Evolutionary conservation across 2,329 filamentous ascomycete species (phyloP), one percentile per base, ranked within the genome.

Genomic region (Fusarium odoratissimum): DNA sequence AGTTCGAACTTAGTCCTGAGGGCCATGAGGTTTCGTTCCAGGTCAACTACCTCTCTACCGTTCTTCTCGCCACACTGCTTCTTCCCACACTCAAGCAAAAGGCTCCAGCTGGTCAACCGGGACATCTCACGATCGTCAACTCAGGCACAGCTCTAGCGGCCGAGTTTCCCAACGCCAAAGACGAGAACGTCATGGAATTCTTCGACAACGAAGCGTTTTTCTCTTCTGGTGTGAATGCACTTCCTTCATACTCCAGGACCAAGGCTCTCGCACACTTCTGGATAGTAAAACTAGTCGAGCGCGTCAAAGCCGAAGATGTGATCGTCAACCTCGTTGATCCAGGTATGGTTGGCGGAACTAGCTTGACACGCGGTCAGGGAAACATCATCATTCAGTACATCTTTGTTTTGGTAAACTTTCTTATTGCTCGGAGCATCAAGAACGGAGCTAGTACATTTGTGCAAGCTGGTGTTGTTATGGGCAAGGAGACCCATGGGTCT

Each of bases 321-420:
- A 67, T 84, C 12, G 77, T 88, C 44, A 88, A 87, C 58, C 66
- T 86, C 3, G 84, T 83, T 2, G 85, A 86, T 25, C 86, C 86
- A 2, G 86, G 84, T 0, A 78, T 82, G 48, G 79, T 82, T 12
- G 82, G 79, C 40, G 85, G 83, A 6, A 88, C 87, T 0, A 72
- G 77, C 1, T 77, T 89, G 6, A 68, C 74, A 21, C 80, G 83
- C 2, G 41, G 19, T 10, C 80, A 84, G 4, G 64, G 75, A 3
- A 64, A 65, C 14, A 60, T 75, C 3, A 7, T 79, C 1, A 10
- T 76, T 1, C 67, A 55, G 9, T 45, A 75, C 1, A 17, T 79
- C 0, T 12, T 33, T 5, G 21, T 28, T 8, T 10, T 65, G 0
- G 7, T 67, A 30, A 76, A 76, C 46, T 60, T 54, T 25, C 6